Conservation (phyloP, 139 green algal species). For the Chlorella ohadii region DNA sequence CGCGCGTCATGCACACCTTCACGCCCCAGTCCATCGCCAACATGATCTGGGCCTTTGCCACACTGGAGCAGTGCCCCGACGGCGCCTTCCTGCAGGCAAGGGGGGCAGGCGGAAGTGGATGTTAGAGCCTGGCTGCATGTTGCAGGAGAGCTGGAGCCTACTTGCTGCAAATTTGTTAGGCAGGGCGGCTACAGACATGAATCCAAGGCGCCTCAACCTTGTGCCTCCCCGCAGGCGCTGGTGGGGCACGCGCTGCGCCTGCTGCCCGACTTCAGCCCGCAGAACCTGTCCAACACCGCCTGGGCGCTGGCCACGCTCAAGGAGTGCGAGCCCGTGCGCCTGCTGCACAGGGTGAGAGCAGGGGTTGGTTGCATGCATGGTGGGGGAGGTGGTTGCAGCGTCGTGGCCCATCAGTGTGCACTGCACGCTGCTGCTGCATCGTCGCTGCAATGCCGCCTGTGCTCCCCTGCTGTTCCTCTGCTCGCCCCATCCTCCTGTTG, state of each 20-base stretch:
- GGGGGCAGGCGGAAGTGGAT: background rate
- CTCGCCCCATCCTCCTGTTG: too few relatives aligned
- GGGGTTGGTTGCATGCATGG: too few relatives aligned
- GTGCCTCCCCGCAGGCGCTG: background rate
- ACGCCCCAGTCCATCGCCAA: conserved; percentile 59
- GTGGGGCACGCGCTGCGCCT: background rate
- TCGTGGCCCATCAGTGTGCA: too few relatives aligned
- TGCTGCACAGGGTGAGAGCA: conserved; percentile 16
- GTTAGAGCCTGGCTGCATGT: too few relatives aligned
- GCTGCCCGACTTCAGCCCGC: conserved; percentile 47
- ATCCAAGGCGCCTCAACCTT: too few relatives aligned
- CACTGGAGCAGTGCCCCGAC: conserved; percentile 17
- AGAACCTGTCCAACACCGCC: conserved; percentile 59
- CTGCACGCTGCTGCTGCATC: too few relatives aligned
- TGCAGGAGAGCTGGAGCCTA: too few relatives aligned
- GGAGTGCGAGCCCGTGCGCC: background rate
- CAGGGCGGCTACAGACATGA: too few relatives aligned
- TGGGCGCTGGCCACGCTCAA: conserved; percentile 60
- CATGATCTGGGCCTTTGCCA: conserved; percentile 56
- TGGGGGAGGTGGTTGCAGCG: too few relatives aligned
- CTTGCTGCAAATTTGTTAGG: too few relatives aligned
- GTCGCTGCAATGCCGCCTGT: too few relatives aligned
- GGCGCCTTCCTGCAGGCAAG: conserved; percentile 22
- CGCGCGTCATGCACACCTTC: conserved; percentile 42
- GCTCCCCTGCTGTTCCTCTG: too few relatives aligned